Evolutionary conservation across 139 green algal species (phyloP), one percentile per base, ranked within the genome.

Genomic region (Tetradesmus lagerheimii): DNA sequence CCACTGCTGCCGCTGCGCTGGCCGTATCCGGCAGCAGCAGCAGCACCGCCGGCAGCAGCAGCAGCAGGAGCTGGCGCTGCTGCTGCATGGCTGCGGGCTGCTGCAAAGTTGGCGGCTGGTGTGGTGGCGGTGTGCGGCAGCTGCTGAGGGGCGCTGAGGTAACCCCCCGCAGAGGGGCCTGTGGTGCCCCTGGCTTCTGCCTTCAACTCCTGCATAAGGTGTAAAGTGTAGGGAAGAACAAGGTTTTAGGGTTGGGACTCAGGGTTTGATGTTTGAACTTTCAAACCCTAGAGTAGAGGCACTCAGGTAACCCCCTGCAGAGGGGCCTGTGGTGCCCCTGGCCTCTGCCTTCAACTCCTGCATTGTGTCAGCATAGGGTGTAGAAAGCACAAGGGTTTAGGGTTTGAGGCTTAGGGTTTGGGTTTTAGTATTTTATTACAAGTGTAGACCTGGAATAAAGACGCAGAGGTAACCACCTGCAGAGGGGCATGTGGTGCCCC

Each of bases 341-440:
- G 76, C 86, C 25, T 90, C 86, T 41, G 86, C 86, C 53, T 90
- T 90, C 4, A 90, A 35, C 76, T 90, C 85, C 67, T 87, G 53
- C 82, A 64, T 11, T 45, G 34, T 12, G 14, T 9, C 45, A 53
- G 45, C 45, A 53, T 6, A 6, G 45, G 45, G n/a, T n/a, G n/a
- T n/a, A n/a, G n/a, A n/a, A n/a, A n/a, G n/a, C n/a, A n/a, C n/a
- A n/a, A n/a, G n/a, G n/a, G n/a, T n/a, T n/a, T n/a, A n/a, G n/a
- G n/a, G n/a, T n/a, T n/a, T n/a, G n/a, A n/a, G n/a, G n/a, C n/a
- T n/a, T n/a, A n/a, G n/a, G n/a, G n/a, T n/a, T n/a, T n/a, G n/a
- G n/a, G n/a, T n/a, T n/a, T n/a, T n/a, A n/a, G n/a, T n/a, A n/a
- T n/a, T n/a, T n/a, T n/a, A n/a, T n/a, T n/a, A n/a, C n/a, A n/a